phyloP scores from a whole-genome alignment of 179 eudicot species.

The Kewa caespitosa region DNA sequence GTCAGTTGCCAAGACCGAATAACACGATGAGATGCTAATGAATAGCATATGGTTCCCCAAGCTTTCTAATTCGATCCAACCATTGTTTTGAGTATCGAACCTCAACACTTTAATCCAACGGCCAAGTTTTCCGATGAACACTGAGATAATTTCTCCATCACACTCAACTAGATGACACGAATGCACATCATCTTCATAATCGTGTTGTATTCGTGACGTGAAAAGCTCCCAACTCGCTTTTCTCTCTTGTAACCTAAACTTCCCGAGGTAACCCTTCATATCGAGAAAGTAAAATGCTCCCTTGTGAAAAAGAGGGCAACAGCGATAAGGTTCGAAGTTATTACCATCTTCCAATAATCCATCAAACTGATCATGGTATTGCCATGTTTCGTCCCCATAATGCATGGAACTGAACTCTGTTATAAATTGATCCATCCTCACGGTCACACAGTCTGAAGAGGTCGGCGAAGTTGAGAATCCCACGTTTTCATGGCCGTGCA shows the following conservation, averaged over 20 bases:
- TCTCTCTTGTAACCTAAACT: background rate
- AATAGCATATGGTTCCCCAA: slow-evolving; percentile 12
- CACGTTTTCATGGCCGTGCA: background rate
- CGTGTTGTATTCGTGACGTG: background rate
- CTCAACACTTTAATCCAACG: slow-evolving; percentile 15
- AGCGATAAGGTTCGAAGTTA: background rate
- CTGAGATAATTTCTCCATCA: slow-evolving; percentile 9
- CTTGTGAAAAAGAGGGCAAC: background rate
- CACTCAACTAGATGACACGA: slow-evolving; percentile 18
- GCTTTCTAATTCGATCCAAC: slow-evolving; percentile 6
- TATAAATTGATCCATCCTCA: background rate
- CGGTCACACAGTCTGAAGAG: background rate
- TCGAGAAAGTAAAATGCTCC: slow-evolving; percentile 10
- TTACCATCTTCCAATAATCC: background rate
- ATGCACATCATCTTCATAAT: background rate
- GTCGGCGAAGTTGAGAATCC: slow-evolving; percentile 9
- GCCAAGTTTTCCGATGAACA: slow-evolving; percentile 3
- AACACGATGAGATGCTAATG: slow-evolving; percentile 8
- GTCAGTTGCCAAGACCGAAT: background rate
- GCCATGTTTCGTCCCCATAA: background rate
- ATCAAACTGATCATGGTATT: too few relatives aligned
- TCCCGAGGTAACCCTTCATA: background rate
- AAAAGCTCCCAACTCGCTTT: slow-evolving; percentile 11
- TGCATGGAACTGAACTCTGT: background rate
- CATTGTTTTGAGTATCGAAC: background rate